A percentile compares a stretch with the other conserved stretches of the same genome.
Evolutionary conservation across 164 flowering plant species (phyloP).

Genomic region (Umbilicus rupestris): DNA sequence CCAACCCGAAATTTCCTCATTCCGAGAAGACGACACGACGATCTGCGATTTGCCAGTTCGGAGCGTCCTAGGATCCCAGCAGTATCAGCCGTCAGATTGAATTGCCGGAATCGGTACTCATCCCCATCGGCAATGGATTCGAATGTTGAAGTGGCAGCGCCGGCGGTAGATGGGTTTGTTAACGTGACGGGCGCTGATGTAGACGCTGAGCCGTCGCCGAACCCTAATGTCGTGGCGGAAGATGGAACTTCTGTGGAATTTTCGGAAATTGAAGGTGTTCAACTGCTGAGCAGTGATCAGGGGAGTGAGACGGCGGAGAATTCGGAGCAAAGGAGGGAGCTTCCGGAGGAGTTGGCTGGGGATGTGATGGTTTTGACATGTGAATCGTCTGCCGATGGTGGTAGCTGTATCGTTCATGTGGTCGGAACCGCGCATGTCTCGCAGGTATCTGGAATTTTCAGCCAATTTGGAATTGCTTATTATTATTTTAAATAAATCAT

Average conservation of each 20-base stretch:
- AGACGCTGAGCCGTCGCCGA: background rate
- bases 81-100: background rate
- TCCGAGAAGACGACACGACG: background rate
- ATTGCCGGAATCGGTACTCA: background rate
- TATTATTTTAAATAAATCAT: background rate
- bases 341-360: constrained; percentile 55
- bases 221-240: background rate
- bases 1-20: background rate
- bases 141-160: background rate
- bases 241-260: background rate
- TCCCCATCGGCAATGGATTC: background rate
- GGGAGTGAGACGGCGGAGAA: constrained; percentile 12
- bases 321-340: constrained; percentile 15
- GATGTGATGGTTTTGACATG: constrained; percentile 48
- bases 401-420: constrained; percentile 60
- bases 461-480: background rate
- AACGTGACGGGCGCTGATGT: background rate
- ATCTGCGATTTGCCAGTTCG: background rate
- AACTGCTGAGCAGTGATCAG: constrained; percentile 12
- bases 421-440: constrained; percentile 96
- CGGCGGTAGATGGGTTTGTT: background rate
- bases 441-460: constrained; percentile 28
- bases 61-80: background rate
- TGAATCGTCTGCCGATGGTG: constrained; percentile 56
- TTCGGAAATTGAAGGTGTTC: constrained; percentile 12